phyloP scores from a whole-genome alignment of 129 eudicot genomes.

The Oenanthe sinensis region DNA sequence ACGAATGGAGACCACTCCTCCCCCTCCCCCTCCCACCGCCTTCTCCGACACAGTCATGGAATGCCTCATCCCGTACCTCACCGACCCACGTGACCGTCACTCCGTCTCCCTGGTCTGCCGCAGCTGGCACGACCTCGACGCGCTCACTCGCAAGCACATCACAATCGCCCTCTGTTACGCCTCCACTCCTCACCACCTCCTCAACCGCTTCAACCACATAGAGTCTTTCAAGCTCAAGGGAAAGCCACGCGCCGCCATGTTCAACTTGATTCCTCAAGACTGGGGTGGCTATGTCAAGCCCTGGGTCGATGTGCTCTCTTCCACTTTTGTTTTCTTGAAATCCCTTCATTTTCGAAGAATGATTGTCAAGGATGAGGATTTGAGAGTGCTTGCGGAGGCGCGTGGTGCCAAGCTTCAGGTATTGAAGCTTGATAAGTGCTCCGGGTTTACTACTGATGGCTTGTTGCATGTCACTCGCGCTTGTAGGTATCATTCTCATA shows the following conservation, averaged over 20 bases:
- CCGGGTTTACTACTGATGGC: slow-evolving; percentile 28
- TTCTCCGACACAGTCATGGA: slow-evolving; percentile 26
- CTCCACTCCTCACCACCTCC: slow-evolving; percentile 20
- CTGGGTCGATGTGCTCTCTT: slow-evolving; percentile 17
- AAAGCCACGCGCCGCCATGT: slow-evolving; percentile 31
- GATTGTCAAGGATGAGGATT: slow-evolving; percentile 26
- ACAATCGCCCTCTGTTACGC: slow-evolving; percentile 24
- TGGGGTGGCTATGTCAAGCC: slow-evolving; percentile 29
- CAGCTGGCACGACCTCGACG: slow-evolving; percentile 26
- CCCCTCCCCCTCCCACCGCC: background rate
- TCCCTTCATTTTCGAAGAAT: slow-evolving; percentile 26
- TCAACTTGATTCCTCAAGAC: slow-evolving; percentile 24
- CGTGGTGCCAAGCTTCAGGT: background rate
- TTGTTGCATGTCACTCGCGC: slow-evolving; percentile 16
- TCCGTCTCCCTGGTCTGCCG: slow-evolving; percentile 28
- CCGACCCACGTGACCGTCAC: slow-evolving; percentile 28
- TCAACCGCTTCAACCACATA: slow-evolving; percentile 15
- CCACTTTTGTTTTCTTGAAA: slow-evolving; percentile 5
- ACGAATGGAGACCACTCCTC: background rate
- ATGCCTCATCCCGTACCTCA: slow-evolving; percentile 30
- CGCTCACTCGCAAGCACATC: slow-evolving; percentile 22
- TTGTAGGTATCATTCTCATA: slow-evolving; percentile 17
- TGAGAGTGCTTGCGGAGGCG: slow-evolving; percentile 11
- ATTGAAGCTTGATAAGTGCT: slow-evolving; percentile 27
- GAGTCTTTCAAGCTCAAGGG: slow-evolving; percentile 28